Percentiles rank a stretch among this genome's conserved stretches.
Conservation (phyloP, 192 early-diverging fungal species). For the Kappamyces sp. region DNA sequence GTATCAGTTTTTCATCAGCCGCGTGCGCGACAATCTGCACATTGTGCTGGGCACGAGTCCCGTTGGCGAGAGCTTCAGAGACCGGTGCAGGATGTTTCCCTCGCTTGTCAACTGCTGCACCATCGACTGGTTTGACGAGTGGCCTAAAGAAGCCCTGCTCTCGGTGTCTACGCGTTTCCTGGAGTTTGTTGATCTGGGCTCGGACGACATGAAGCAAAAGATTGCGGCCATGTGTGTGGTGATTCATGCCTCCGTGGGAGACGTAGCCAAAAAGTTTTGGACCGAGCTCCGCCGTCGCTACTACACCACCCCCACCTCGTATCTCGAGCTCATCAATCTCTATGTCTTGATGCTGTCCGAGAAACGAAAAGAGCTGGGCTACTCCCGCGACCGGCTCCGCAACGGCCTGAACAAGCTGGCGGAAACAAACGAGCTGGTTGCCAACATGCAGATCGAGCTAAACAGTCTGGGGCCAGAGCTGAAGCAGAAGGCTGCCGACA, state of each 20-base stretch:
- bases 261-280: constrained; percentile 42
- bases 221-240: constrained; percentile 55
- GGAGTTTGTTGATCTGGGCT: constrained; percentile 54
- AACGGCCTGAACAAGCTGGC: constrained; percentile 51
- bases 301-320: constrained; percentile 57
- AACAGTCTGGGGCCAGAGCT: constrained; percentile 49
- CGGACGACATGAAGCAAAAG: constrained; percentile 50
- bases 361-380: constrained; percentile 50
- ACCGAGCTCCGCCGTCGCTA: constrained; percentile 44
- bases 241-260: constrained; percentile 50
- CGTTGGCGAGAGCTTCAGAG: constrained; percentile 53
- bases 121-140: constrained; percentile 62
- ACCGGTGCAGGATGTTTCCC: constrained; percentile 55
- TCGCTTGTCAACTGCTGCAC: constrained; percentile 57
- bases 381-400: constrained; percentile 37
- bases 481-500: constrained; percentile 44
- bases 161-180: constrained; percentile 51
- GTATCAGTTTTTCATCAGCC: constrained; percentile 56
- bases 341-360: constrained; percentile 56
- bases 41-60: constrained; percentile 56
- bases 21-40: constrained; percentile 54
- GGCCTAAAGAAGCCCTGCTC: constrained; percentile 51
- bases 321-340: constrained; percentile 54
- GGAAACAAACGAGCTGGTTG: constrained; percentile 55
- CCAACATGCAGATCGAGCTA: constrained; percentile 56